Evolutionary conservation across 2,329 filamentous ascomycete genomes (phyloP).

Genomic region (Talaromyces verruculosus): DNA sequence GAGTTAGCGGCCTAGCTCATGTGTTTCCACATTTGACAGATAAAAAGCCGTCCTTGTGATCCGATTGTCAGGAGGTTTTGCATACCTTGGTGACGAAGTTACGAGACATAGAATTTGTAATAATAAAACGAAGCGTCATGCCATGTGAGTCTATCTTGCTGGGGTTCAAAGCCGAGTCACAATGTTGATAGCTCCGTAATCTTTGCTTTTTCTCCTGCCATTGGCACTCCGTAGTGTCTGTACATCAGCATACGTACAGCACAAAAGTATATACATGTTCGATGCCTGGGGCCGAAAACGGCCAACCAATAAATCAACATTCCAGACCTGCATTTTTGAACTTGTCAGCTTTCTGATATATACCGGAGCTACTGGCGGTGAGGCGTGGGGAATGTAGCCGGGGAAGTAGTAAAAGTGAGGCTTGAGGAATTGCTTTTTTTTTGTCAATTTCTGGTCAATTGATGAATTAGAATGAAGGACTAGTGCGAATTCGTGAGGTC

Average conservation of each 20-base stretch:
- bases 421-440: slow-evolving; percentile 5
- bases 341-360: not conserved
- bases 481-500: not conserved
- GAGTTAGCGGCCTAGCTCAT: slow-evolving; percentile 32
- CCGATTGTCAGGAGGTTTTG: not conserved
- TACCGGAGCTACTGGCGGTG: slow-evolving; percentile 5
- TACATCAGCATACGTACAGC: not conserved
- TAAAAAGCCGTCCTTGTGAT: slow-evolving; percentile 22
- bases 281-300: not conserved
- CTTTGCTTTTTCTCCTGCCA: not conserved
- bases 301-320: not conserved
- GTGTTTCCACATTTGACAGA: slow-evolving; percentile 38
- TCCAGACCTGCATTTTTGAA: not conserved
- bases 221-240: not conserved
- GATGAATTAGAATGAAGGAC: not conserved
- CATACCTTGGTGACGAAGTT: not conserved
- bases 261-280: not conserved
- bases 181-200: not conserved
- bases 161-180: not conserved
- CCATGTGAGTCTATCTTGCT: not conserved
- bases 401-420: not conserved
- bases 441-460: slow-evolving; percentile 8
- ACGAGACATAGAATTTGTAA: slow-evolving; percentile 7
- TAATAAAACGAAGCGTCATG: slow-evolving; percentile 1
- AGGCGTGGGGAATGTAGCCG: slow-evolving; percentile 2